Base-by-base conservation (phyloP, 371 early-diverging fungal genomes). In the Basidiobolus meristosporus region DNA sequence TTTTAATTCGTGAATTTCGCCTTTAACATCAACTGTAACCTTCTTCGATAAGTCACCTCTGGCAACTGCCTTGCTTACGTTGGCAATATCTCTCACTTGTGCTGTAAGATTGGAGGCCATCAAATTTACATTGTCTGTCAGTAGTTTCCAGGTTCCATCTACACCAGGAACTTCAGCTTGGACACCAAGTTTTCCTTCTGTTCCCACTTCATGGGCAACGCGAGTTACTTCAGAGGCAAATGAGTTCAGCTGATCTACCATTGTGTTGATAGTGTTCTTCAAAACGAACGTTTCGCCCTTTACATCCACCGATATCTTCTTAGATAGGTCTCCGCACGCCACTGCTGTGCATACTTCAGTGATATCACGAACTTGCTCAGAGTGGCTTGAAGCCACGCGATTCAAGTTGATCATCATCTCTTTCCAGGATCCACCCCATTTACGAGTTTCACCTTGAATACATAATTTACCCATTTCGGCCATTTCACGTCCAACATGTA, bases 341-440 rank as follows among this genome's bases (percentile, higher is more conserved):
- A 81, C 76, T 4, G 82, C 68, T 4, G 66, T 73, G 36, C 72
- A 70, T n/a, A 77, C 73, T 53, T 67, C 58, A 20, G 74, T 73
- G 45, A 81, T 81, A 48, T 72, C 78, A 34, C 82, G 60, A 6
- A 78, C 77, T 39, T 53, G n/a, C n/a, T n/a, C n/a, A n/a, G n/a
- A n/a, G n/a, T n/a, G n/a, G n/a, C n/a, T n/a, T n/a, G n/a, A n/a
- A n/a, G n/a, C n/a, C n/a, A n/a, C n/a, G n/a, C n/a, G n/a, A n/a
- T n/a, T n/a, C n/a, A n/a, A n/a, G n/a, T n/a, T n/a, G n/a, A n/a
- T n/a, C n/a, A n/a, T n/a, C n/a, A n/a, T n/a, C n/a, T n/a, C 70
- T 30, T 65, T 66, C 80, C 80, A 80, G 1, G 68, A 60, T 29
- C 80, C 80, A 30, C 53, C 43, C 7, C 66, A 61, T 41, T 66